Evolutionary conservation across 257 asterid species (phyloP).

Genomic region (Primulina eburnea): DNA sequence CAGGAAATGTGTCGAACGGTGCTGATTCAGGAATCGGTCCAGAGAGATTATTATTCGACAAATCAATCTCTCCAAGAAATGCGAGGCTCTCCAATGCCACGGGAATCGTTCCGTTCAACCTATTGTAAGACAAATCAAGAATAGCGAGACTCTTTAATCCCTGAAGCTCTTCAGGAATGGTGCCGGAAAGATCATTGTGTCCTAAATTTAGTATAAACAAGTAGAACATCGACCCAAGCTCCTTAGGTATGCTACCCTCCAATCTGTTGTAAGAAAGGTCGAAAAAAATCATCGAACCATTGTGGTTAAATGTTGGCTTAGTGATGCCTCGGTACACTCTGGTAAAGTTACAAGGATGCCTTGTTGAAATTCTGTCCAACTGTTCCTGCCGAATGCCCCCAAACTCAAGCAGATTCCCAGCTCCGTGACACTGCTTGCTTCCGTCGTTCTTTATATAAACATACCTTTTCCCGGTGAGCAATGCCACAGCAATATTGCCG

Average conservation of each 20-base stretch:
- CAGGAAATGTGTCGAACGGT: slow-evolving; percentile 79
- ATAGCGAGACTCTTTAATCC: slow-evolving; percentile 72
- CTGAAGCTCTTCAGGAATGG: slow-evolving; percentile 69
- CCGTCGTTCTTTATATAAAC: slow-evolving; percentile 80
- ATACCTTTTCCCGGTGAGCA: slow-evolving; percentile 61
- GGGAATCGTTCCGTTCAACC: slow-evolving; percentile 68
- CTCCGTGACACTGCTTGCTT: slow-evolving; percentile 78
- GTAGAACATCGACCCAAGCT: slow-evolving; percentile 76
- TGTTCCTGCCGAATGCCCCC: slow-evolving; percentile 79
- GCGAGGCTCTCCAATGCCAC: slow-evolving; percentile 63
- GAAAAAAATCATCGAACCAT: slow-evolving; percentile 90
- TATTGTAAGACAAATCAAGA: slow-evolving; percentile 77
- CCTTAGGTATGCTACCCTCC: slow-evolving; percentile 79
- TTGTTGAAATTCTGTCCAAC: slow-evolving; percentile 55
- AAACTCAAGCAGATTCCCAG: slow-evolving; percentile 92
- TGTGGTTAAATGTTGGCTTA: slow-evolving; percentile 75
- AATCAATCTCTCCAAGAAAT: slow-evolving; percentile 62
- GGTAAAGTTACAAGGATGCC: slow-evolving; percentile 78
- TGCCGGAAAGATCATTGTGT: slow-evolving; percentile 75
- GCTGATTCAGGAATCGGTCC: slow-evolving; percentile 80
- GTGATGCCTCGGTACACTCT: slow-evolving; percentile 70
- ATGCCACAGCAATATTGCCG: slow-evolving; percentile 63
- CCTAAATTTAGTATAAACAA: slow-evolving; percentile 70
- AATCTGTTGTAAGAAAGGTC: slow-evolving; percentile 74
- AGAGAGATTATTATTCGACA: slow-evolving; percentile 72